Percentiles rank a stretch among this genome's conserved stretches.
Evolutionary conservation across 106 monocot genomes (phyloP).

Genomic region (Dendrobium huoshanense): DNA sequence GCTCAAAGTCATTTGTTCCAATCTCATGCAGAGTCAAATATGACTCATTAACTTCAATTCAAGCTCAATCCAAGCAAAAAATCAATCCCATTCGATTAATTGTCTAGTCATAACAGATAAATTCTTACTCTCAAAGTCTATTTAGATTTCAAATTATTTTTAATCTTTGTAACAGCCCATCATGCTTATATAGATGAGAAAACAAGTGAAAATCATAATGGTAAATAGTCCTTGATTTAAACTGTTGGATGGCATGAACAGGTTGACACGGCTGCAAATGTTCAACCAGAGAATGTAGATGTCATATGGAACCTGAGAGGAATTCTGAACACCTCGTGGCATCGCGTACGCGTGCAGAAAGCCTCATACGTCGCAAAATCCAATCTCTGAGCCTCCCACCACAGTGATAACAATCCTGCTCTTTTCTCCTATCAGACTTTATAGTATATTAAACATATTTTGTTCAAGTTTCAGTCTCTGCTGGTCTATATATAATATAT

Average conservation of each 20-base stretch:
- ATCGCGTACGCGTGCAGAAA: conserved; percentile 40
- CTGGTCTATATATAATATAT: no score
- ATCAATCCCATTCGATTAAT: no score
- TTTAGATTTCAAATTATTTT: no score
- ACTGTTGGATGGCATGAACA: conserved; percentile 9
- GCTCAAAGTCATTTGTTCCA: no score
- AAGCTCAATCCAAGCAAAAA: no score
- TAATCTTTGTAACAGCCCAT: neutral
- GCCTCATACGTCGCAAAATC: conserved; percentile 19
- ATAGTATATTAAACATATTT: no score
- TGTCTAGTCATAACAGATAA: no score
- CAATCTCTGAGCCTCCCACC: conserved; percentile 22
- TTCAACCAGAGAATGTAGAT: conserved; percentile 70
- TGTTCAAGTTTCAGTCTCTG: no score
- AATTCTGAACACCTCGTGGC: conserved; percentile 84
- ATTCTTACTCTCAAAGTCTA: no score
- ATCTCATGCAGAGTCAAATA: no score
- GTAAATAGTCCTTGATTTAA: neutral
- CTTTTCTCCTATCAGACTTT: neutral
- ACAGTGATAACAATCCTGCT: neutral
- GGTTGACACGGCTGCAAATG: conserved; percentile 76
- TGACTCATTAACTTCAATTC: no score
- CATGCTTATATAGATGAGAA: neutral
- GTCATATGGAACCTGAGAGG: conserved; percentile 82
- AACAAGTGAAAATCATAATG: neutral